A percentile compares a stretch with the other conserved stretches of the same genome.
Conservation (phyloP, 345 rosid species). For the Hibiscus syriacus region DNA sequence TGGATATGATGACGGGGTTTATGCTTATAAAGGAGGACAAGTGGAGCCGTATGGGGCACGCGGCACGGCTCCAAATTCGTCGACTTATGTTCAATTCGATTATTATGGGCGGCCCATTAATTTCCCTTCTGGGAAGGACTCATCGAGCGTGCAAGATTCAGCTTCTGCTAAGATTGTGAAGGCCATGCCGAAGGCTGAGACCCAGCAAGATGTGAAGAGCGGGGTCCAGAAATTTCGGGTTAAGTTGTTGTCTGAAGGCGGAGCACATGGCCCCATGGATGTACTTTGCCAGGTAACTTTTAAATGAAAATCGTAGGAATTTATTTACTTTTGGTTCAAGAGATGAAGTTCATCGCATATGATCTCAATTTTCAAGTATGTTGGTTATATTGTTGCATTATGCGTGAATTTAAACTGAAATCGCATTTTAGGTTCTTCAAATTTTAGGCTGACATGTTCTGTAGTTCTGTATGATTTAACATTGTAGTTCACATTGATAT, state of each 20-base stretch:
- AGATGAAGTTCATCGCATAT: neutral
- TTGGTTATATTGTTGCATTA: neutral
- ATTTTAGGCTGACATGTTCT: too few relatives aligned
- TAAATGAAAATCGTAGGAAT: neutral
- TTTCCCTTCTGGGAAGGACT: constrained; percentile 50
- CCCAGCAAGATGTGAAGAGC: constrained; percentile 68
- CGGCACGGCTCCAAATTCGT: constrained; percentile 78
- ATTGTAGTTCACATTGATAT: neutral
- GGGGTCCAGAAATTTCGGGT: constrained; percentile 96
- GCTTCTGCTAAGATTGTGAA: constrained; percentile 66
- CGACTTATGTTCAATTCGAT: constrained; percentile 62
- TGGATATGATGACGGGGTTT: too few relatives aligned
- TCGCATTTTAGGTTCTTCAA: too few relatives aligned
- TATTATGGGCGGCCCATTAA: constrained; percentile 85
- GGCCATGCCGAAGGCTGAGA: constrained; percentile 84
- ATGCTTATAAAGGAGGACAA: constrained; percentile 83
- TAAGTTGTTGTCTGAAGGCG: constrained; percentile 74
- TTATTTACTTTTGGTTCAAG: neutral
- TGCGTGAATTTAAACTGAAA: neutral
- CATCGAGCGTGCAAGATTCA: constrained; percentile 23
- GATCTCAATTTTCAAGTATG: neutral
- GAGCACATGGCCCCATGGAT: constrained; percentile 76
- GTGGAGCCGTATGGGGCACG: constrained; percentile 89
- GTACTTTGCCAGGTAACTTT: constrained; percentile 80
- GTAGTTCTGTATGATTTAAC: too few relatives aligned